Percentiles rank a stretch among this genome's conserved stretches.
phyloP scores from a whole-genome alignment of 306 rosid genomes.

The Glycine latifolia region DNA sequence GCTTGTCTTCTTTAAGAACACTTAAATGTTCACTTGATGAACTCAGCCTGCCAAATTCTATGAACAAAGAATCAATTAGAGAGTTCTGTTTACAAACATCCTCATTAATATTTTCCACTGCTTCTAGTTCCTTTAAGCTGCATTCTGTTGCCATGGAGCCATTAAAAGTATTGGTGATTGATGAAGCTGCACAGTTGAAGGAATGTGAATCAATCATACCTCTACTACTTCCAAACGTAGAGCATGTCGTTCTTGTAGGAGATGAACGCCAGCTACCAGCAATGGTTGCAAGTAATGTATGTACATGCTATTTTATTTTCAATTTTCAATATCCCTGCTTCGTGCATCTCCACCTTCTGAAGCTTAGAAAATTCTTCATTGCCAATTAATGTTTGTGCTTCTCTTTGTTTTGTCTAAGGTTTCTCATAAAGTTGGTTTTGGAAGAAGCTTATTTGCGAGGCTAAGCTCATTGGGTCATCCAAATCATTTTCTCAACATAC shows the following conservation, averaged over 20 bases:
- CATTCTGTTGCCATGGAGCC: conserved; percentile 58
- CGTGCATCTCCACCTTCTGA: background rate
- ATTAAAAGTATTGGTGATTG: conserved; percentile 63
- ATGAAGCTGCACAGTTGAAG: conserved; percentile 84
- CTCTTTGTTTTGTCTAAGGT: conserved; percentile 50
- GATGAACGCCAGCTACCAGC: conserved; percentile 88
- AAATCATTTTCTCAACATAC: conserved; percentile 67
- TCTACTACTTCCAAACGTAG: conserved; percentile 61
- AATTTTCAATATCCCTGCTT: background rate
- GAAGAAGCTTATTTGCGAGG: conserved; percentile 84
- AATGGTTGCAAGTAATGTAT: conserved; percentile 67
- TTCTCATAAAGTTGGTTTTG: conserved; percentile 64
- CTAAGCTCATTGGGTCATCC: conserved; percentile 57
- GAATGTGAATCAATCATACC: conserved; percentile 84
- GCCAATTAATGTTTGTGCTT: conserved; percentile 7
- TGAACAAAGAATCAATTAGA: conserved; percentile 33
- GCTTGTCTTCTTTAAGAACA: conserved; percentile 54
- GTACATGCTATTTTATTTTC: conserved; percentile 8
- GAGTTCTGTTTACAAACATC: conserved; percentile 67
- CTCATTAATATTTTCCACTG: conserved; percentile 71
- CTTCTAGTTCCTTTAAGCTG: conserved; percentile 70
- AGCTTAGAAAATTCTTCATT: background rate
- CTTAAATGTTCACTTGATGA: conserved; percentile 53
- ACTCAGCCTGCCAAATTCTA: conserved; percentile 57
- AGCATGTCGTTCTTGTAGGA: conserved; percentile 76